Base-by-base conservation (phyloP, 345 rosid genomes). In the Rhodamnia rubescens region DNA sequence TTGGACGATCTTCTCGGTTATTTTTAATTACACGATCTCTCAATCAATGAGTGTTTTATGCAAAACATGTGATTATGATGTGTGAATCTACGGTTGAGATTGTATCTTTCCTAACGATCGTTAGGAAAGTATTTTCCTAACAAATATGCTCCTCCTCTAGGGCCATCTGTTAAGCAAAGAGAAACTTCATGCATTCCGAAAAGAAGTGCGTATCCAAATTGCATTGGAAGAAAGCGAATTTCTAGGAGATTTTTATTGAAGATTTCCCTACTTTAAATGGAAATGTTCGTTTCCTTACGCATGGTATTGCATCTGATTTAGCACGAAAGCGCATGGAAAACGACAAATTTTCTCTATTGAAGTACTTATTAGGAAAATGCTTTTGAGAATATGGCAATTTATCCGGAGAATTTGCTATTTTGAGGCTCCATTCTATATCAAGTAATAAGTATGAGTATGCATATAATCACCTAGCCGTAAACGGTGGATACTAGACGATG, bases 181-280 rank as follows among this genome's bases (percentile, higher is more conserved):
- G 36, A 5, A 61, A 16, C 75, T 64, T 64, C 11, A 8, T 64
- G 24, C 1, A 6, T 32, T 29, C 5, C 1, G 21, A 8, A 64
- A 36, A 16, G 32, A 64, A 15, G 11, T 64, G 75, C 3, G 1
- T 92, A 85, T 55, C 75, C 87, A 86, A 93, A 93, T 18, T 18
- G 4, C 22, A 1, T 15, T 64, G 22, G 21, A 14, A 4, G 3
- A 61, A 59, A 7, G 27, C 0, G 21, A 7, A 27, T 14, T 27
- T 61, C 29, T 9, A 61, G 40, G 29, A 61, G 40, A 20, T 61
- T 61, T 61, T 7, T 53, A 7, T 53, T 53, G 7, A 53, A 7
- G 56, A 53, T 8, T 53, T 22, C 56, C 16, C 8, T 61, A 8
- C 74, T 27, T 61, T 14, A 61, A 14, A 61, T 27, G 40, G 74